These are phyloP conservation scores for Murraya koenigii DNA, from an alignment of 345 rosid genomes.

Conservation along the genomic window DNA sequence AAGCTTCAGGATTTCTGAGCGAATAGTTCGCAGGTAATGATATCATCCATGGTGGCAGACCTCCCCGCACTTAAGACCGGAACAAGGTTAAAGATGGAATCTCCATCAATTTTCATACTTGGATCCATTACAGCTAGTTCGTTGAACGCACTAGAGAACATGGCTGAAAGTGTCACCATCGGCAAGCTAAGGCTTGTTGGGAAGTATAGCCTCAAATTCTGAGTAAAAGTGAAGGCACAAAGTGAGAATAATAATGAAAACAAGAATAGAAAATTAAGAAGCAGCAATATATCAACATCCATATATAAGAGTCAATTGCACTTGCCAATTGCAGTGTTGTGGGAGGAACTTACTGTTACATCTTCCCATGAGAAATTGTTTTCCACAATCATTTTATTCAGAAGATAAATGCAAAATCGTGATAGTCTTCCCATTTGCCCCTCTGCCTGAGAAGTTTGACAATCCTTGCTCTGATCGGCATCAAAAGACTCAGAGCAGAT, in stretches of 20 bases:
- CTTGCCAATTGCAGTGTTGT: not conserved
- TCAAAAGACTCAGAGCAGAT: conserved; percentile 33
- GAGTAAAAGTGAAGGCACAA: not conserved
- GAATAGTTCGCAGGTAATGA: conserved; percentile 69
- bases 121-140: conserved; percentile 45
- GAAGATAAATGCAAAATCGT: conserved; percentile 72
- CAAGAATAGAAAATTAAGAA: not conserved
- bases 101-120: conserved; percentile 23
- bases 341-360: conserved; percentile 48
- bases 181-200: conserved; percentile 46
- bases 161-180: conserved; percentile 33
- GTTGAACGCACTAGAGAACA: conserved; percentile 37
- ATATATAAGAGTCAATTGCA: not conserved
- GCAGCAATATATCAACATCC: not conserved
- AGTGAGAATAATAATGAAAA: not conserved
- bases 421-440: conserved; percentile 44
- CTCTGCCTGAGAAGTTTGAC: conserved; percentile 29
- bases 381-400: conserved; percentile 56
- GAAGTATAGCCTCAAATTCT: conserved; percentile 69
- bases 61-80: conserved; percentile 69
- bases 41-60: conserved; percentile 52
- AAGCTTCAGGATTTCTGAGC: conserved; percentile 48
- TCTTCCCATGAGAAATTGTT: conserved; percentile 71
- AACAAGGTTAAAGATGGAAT: conserved; percentile 53
- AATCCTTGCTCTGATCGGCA: conserved; percentile 15